Percentiles rank a stretch among this genome's conserved stretches.
Conservation (phyloP, 495 filamentous ascomycete species). For the Neurospora intermedia region DNA sequence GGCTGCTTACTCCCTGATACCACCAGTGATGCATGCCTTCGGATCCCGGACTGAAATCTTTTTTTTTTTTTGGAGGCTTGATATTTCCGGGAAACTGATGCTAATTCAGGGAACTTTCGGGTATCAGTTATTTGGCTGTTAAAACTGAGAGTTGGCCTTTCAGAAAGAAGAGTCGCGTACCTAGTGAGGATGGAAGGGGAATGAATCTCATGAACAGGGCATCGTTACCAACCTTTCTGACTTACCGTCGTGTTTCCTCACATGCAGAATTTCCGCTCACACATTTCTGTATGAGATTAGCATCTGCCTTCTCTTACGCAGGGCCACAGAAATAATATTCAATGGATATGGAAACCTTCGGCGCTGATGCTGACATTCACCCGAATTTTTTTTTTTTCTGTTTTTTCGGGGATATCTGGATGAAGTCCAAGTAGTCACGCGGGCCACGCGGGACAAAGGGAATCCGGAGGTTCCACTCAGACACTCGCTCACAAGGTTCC, state of each 20-base stretch:
- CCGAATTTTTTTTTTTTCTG: background rate
- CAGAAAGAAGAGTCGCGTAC: background rate
- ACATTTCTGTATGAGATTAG: background rate
- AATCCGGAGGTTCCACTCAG: background rate
- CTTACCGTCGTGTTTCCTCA: background rate
- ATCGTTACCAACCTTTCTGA: background rate
- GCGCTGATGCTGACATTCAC: background rate
- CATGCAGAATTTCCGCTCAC: background rate
- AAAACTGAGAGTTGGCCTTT: background rate
- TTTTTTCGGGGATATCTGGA: background rate
- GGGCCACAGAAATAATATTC: background rate
- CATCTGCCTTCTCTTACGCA: background rate
- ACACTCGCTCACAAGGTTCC: background rate
- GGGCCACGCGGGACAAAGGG: background rate
- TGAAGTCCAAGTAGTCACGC: background rate
- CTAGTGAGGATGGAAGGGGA: background rate
- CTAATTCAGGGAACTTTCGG: too few relatives aligned
- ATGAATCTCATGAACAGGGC: background rate
- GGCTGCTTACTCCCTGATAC: background rate
- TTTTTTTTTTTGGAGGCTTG: background rate
- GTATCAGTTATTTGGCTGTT: background rate
- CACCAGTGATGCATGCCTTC: background rate
- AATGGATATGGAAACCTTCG: background rate
- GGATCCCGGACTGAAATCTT: background rate
- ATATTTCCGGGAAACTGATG: background rate